These are phyloP conservation scores for Fraxinus angustifolia DNA, from an alignment of 305 asterid genomes.

Conservation along the genomic window DNA sequence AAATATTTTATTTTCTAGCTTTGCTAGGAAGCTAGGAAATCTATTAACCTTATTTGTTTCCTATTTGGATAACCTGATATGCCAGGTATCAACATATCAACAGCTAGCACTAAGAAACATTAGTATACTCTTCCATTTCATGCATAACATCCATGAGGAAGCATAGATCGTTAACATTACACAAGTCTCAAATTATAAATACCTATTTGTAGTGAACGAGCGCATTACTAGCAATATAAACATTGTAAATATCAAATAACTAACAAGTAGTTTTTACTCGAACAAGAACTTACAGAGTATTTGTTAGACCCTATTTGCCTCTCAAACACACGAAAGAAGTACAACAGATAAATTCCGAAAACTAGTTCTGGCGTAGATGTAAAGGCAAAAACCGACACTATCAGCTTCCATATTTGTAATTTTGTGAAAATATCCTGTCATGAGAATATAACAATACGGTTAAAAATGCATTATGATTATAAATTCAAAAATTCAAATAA, in stretches of 20 bases:
- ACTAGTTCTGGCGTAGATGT: slow-evolving; percentile 90
- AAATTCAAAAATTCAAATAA: neutral
- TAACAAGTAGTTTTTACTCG: slow-evolving; percentile 16
- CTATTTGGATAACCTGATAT: neutral
- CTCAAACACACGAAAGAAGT: slow-evolving; percentile 98
- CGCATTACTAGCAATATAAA: slow-evolving; percentile 13
- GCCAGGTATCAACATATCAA: neutral
- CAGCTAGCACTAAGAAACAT: neutral
- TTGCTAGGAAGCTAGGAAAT: neutral
- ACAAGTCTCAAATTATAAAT: neutral
- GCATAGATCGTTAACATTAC: neutral
- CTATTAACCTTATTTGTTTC: neutral
- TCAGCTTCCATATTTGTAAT: slow-evolving; percentile 89
- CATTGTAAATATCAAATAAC: slow-evolving; percentile 18
- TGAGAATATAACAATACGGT: neutral
- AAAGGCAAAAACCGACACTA: slow-evolving; percentile 82
- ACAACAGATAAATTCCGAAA: slow-evolving; percentile 84
- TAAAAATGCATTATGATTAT: neutral
- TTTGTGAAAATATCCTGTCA: slow-evolving; percentile 89
- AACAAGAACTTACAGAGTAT: slow-evolving; percentile 68
- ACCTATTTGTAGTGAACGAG: neutral
- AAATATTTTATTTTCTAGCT: neutral
- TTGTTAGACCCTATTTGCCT: slow-evolving; percentile 98
- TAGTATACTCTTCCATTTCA: neutral
- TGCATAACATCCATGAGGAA: slow-evolving; percentile 15